Evolutionary conservation across 1,139 yeast genomes (phyloP).

Genomic region (Arxiozyma bovina): DNA sequence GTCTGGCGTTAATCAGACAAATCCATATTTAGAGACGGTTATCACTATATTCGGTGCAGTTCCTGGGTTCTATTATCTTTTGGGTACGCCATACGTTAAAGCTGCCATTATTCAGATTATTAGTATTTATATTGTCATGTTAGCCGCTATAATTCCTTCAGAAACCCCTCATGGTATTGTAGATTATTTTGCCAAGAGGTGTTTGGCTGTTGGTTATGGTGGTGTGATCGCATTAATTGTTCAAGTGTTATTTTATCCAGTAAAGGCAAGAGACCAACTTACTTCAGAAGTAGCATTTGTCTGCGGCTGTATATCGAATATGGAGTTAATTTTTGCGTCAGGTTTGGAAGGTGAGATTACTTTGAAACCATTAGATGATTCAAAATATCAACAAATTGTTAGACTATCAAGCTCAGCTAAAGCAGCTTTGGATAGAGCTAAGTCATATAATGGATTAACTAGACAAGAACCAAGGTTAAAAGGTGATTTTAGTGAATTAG

Average conservation of each 20-base stretch:
- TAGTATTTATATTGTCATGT: conserved; percentile 38
- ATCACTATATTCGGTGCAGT: conserved; percentile 37
- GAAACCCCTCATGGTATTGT: conserved; percentile 36
- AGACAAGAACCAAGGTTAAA: conserved; percentile 42
- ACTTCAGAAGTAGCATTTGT: conserved; percentile 36
- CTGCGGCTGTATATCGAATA: conserved; percentile 34
- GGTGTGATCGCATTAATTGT: conserved; percentile 40
- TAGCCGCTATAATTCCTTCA: conserved; percentile 37
- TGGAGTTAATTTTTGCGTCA: conserved; percentile 34
- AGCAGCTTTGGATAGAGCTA: conserved; percentile 36
- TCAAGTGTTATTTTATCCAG: conserved; percentile 39
- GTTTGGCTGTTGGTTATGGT: conserved; percentile 43
- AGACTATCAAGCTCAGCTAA: conserved; percentile 33
- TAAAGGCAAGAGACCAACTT: conserved; percentile 39
- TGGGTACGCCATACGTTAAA: conserved; percentile 41
- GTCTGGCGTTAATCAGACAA: conserved; percentile 35
- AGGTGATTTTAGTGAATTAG: conserved; percentile 37
- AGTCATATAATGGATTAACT: conserved; percentile 35
- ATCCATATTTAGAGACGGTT: conserved; percentile 38
- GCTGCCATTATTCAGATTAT: conserved; percentile 44
- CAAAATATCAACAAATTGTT: conserved; percentile 26
- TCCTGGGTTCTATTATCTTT: conserved; percentile 38
- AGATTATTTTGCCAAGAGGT: conserved; percentile 40
- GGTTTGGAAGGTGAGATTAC: conserved; percentile 35
- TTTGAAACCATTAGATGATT: conserved; percentile 22